phyloP scores from a whole-genome alignment of 805 yeast genomes.

The Saccharomyces mikatae region DNA sequence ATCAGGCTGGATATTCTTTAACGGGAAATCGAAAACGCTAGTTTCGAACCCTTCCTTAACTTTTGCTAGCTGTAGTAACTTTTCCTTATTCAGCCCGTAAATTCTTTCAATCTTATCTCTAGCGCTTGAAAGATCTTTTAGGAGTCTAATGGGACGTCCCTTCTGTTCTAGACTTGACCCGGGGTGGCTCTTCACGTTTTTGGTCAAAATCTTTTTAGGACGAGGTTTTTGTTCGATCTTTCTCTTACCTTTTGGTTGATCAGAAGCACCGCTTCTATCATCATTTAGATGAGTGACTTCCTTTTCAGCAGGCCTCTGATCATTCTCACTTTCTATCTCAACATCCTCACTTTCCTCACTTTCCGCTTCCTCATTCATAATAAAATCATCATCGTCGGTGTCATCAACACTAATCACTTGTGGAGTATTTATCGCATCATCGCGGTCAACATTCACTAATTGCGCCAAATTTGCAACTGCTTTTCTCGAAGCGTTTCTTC shows the following conservation, averaged over 20 bases:
- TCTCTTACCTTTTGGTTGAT: background rate
- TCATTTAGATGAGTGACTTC: background rate
- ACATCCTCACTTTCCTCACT: slow-evolving; percentile 13
- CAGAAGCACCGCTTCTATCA: background rate
- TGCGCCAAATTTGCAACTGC: background rate
- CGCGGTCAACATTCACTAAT: slow-evolving; percentile 6
- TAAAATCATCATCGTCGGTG: slow-evolving; percentile 4
- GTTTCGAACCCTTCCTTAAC: slow-evolving; percentile 45
- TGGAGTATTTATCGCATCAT: background rate
- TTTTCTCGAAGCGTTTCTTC: slow-evolving; percentile 5
- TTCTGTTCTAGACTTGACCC: slow-evolving; percentile 16
- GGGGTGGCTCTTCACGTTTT: slow-evolving; percentile 2
- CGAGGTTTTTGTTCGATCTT: slow-evolving; percentile 1
- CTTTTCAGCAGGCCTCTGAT: slow-evolving; percentile 3
- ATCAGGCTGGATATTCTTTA: slow-evolving; percentile 20
- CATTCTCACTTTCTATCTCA: slow-evolving; percentile 6
- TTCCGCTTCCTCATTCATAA: slow-evolving; percentile 4
- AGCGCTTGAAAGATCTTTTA: slow-evolving; percentile 32
- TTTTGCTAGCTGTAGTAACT: slow-evolving; percentile 36
- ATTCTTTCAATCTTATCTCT: slow-evolving; percentile 37
- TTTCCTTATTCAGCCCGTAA: slow-evolving; percentile 44
- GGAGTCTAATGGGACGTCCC: slow-evolving; percentile 18
- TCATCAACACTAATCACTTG: background rate
- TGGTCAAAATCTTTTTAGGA: background rate
- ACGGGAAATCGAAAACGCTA: slow-evolving; percentile 37